These are phyloP conservation scores for Backusella sp. DNA, from an alignment of 192 early-diverging fungal genomes.

Conservation along the genomic window DNA sequence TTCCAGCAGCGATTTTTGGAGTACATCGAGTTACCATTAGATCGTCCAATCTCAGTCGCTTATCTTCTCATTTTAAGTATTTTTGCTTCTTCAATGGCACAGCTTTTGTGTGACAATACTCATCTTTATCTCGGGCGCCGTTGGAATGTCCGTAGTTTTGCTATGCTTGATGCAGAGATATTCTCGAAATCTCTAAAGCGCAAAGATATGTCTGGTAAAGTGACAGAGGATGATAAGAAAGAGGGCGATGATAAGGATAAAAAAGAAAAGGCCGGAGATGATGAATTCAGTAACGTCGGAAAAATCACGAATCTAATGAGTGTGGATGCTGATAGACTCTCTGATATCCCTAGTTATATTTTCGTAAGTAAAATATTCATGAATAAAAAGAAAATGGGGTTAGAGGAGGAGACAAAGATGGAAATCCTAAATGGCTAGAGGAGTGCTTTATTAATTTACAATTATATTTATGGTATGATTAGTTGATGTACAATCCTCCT, in stretches of 20 bases:
- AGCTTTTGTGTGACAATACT: conserved; percentile 41
- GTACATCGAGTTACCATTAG: conserved; percentile 33
- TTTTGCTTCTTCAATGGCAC: conserved; percentile 36
- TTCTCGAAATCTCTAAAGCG: conserved; percentile 47
- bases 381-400: not conserved
- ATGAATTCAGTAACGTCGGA: conserved; percentile 46
- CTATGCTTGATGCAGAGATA: conserved; percentile 49
- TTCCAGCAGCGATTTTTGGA: conserved; percentile 41
- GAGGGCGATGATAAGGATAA: not conserved
- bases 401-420: not conserved
- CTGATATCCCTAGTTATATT: conserved; percentile 52
- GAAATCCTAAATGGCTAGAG: not conserved
- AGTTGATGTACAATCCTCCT: conserved; percentile 55
- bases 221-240: not conserved
- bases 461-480: not conserved
- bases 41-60: conserved; percentile 36
- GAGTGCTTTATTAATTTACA: not conserved
- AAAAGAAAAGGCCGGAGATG: not conserved
- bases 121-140: conserved; percentile 49
- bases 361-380: conserved; percentile 34
- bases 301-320: conserved; percentile 76
- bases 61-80: conserved; percentile 49
- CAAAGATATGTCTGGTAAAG: conserved; percentile 42
- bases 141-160: conserved; percentile 42
- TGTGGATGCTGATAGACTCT: conserved; percentile 64